A percentile compares a stretch with the other conserved stretches of the same genome.
Evolutionary conservation across 345 rosid genomes (phyloP).

Genomic region (Brassica juncea): DNA sequence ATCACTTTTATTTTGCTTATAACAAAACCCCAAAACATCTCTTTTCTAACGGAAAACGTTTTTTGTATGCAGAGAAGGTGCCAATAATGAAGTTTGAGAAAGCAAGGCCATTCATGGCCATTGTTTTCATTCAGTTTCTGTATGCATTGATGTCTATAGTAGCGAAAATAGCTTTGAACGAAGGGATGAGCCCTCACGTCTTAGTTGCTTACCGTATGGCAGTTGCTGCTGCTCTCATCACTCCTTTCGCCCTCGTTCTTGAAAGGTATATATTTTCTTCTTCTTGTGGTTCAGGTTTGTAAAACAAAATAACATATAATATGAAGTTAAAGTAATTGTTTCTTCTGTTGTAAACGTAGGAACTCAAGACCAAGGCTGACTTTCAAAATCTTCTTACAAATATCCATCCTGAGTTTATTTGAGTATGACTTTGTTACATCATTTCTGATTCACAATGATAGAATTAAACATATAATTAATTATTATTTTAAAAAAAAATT

Average conservation of each 20-base stretch:
- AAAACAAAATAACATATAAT: background rate
- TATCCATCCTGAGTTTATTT: slow-evolving; percentile 59
- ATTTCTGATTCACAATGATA: background rate
- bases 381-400: slow-evolving; percentile 55
- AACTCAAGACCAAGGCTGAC: slow-evolving; percentile 80
- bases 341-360: slow-evolving; percentile 46
- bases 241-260: slow-evolving; percentile 73
- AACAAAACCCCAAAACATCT: slow-evolving; percentile 16
- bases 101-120: slow-evolving; percentile 46
- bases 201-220: slow-evolving; percentile 71
- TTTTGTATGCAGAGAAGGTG: slow-evolving; percentile 24
- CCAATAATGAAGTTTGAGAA: slow-evolving; percentile 23
- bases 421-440: slow-evolving; percentile 51
- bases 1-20: background rate
- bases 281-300: background rate
- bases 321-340: background rate
- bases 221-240: slow-evolving; percentile 55
- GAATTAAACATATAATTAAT: background rate
- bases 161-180: slow-evolving; percentile 45
- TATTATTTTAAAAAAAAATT: too few relatives aligned
- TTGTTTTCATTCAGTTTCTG: slow-evolving; percentile 44
- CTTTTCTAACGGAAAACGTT: background rate
- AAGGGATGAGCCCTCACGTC: slow-evolving; percentile 53
- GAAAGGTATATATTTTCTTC: slow-evolving; percentile 49
- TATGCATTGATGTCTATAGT: slow-evolving; percentile 47